A percentile compares a stretch with the other conserved stretches of the same genome.
These are phyloP conservation scores for Spongispora temasekensis DNA, from an alignment of 1,284 basidiomycete genomes.

Conservation along the genomic window DNA sequence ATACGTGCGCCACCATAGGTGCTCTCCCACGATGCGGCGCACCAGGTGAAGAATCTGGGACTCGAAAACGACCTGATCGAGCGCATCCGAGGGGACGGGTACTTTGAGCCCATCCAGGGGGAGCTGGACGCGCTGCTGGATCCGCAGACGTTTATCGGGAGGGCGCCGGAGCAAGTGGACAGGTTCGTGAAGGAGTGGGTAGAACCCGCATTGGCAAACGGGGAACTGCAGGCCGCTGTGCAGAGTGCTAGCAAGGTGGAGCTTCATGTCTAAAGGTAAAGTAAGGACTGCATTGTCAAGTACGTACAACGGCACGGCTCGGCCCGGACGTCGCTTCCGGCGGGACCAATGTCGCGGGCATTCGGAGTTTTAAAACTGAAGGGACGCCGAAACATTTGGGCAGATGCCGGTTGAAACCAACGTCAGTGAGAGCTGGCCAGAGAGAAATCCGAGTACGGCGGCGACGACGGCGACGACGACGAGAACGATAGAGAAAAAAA, in stretches of 20 bases:
- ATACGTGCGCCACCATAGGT: constrained; percentile 45
- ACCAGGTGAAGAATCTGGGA: constrained; percentile 95
- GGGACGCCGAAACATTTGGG: constrained; percentile 7
- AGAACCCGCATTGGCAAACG: constrained; percentile 74
- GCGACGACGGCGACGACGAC: constrained; percentile 1
- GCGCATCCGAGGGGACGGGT: constrained; percentile 69
- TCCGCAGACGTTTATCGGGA: constrained; percentile 84
- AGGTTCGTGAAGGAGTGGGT: constrained; percentile 89
- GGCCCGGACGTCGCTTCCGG: constrained; percentile 24
- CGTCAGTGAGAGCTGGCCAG: too few relatives aligned
- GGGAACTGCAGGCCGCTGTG: constrained; percentile 65
- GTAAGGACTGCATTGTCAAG: neutral
- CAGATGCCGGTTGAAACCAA: too few relatives aligned
- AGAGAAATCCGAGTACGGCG: constrained; percentile 1
- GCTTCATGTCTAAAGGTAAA: constrained; percentile 44
- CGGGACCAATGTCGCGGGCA: constrained; percentile 9
- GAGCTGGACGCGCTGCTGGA: constrained; percentile 75
- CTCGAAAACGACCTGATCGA: constrained; percentile 96
- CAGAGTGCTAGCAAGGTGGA: constrained; percentile 48
- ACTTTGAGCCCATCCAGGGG: constrained; percentile 63
- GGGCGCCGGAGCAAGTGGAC: constrained; percentile 94
- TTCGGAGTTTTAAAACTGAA: constrained; percentile 30
- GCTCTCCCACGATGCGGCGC: constrained; percentile 93
- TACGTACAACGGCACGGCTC: constrained; percentile 10
- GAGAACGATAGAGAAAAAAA: neutral